Evolutionary conservation across 164 flowering plant genomes (phyloP).

Genomic region (Paratinospora sagittata): DNA sequence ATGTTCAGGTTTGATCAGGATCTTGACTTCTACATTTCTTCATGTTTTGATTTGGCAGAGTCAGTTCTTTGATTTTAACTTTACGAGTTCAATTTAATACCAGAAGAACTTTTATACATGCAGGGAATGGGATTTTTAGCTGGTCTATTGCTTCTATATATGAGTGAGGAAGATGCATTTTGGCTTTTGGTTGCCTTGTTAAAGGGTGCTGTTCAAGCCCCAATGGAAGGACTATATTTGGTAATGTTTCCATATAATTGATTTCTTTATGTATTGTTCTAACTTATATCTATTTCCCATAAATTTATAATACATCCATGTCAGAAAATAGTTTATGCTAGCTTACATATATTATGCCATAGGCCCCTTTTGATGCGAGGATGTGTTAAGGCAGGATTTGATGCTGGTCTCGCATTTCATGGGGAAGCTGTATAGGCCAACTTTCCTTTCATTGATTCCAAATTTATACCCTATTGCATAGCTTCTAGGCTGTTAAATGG

Average conservation of each 20-base stretch:
- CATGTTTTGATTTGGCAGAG: background rate
- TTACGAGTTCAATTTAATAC: slow-evolving; percentile 1
- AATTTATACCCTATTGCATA: background rate
- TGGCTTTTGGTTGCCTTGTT: slow-evolving; percentile 93
- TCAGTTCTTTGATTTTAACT: background rate
- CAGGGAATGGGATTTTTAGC: slow-evolving; percentile 99
- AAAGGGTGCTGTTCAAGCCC: slow-evolving; percentile 98
- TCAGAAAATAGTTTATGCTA: background rate
- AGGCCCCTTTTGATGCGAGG: background rate
- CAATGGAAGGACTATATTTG: slow-evolving; percentile 97
- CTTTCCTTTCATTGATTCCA: background rate
- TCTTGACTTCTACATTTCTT: background rate
- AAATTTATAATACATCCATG: background rate
- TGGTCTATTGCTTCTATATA: slow-evolving; percentile 92
- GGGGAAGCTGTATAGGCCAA: background rate
- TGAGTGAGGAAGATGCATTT: slow-evolving; percentile 99
- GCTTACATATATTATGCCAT: background rate
- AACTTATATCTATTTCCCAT: background rate
- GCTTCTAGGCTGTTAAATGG: background rate
- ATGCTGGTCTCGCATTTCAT: background rate
- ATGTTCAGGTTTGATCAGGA: slow-evolving; percentile 71
- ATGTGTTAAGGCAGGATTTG: background rate
- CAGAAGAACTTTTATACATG: slow-evolving; percentile 23
- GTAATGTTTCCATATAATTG: slow-evolving; percentile 28
- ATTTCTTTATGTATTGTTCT: background rate